phyloP scores from a whole-genome alignment of 768 basidiomycete genomes.

The Tricholoma flavovirens region DNA sequence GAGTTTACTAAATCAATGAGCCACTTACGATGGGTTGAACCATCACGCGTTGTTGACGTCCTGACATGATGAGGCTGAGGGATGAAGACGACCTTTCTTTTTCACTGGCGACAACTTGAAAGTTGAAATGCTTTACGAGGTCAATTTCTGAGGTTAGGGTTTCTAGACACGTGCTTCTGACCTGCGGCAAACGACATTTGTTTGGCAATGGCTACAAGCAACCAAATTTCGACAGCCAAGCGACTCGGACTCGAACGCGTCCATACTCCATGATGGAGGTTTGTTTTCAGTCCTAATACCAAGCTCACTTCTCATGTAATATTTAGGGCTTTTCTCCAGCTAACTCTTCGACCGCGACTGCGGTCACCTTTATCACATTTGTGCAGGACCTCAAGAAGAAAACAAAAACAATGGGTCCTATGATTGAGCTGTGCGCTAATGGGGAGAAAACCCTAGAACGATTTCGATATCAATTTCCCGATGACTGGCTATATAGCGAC shows the following conservation, averaged over 20 bases:
- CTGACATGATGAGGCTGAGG: constrained; percentile 84
- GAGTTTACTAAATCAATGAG: constrained; percentile 3
- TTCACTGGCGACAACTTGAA: constrained; percentile 11
- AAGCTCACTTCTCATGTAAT: constrained; percentile 7
- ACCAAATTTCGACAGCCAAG: constrained; percentile 8
- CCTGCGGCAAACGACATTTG: neutral
- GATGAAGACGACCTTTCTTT: constrained; percentile 10
- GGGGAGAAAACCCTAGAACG: constrained; percentile 97
- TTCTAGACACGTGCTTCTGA: constrained; percentile 17
- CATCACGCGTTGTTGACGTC: constrained; percentile 94
- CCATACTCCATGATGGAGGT: constrained; percentile 26
- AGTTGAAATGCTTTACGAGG: too few relatives aligned
- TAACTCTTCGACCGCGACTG: constrained; percentile 93
- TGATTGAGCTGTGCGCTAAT: constrained; percentile 90
- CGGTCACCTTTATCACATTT: constrained; percentile 98
- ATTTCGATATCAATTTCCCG: constrained; percentile 93
- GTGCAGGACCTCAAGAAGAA: constrained; percentile 98
- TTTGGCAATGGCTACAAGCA: constrained; percentile 5
- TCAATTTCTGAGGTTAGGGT: constrained; percentile 21
- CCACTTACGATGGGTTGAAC: constrained; percentile 94
- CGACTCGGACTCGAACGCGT: constrained; percentile 20
- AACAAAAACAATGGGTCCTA: constrained; percentile 92
- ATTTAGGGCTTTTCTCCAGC: constrained; percentile 61
- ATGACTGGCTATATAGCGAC: constrained; percentile 98
- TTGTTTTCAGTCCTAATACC: neutral